Base-by-base conservation (phyloP, 306 rosid species). In the Crotalaria pallida region DNA sequence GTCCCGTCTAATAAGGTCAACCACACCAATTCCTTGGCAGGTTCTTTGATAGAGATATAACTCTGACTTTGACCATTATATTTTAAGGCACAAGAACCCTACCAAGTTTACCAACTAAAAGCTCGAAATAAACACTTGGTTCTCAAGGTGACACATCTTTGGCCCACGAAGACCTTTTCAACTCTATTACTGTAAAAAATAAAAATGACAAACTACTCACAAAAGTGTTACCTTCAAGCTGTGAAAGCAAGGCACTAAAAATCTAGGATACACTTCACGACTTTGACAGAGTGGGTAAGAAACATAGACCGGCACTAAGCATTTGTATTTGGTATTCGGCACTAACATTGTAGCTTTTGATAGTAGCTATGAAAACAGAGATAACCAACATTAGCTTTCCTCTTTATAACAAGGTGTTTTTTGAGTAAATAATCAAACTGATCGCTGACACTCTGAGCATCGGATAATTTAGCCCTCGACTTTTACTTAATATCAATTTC, bases 1-100 rank as follows among this genome's bases (percentile, higher is more conserved):
- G 77, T 55, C 72, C 53, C 36, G 11, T 48, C 41, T 45, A 51
- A 59, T 55, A 47, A 45, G 73, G 84, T 74, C 73, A 61, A 73
- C 75, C 52, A 29, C 44, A 6, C 58, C 71, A 27, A 61, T 1
- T 3, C n/a, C 53, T 24, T 36, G 45, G 15, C 24, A 45, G 64
- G 26, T 56, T 71, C 51, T 72, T 57, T 40, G 78, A 76, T 34
- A 38, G 34, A 40, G 57, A 66, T 66, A 17, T 48, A 52, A 53
- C 36, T 70, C n/a, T 53, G 61, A 58, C 50, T n/a, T 2, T 21
- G 16, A 66, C 15, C 9, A 36, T 64, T 50, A 22, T 10, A 40
- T 22, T 58, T 71, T n/a, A 56, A 22, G 61, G 70, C 61, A 33
- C 67, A 59, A 55, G 66, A 63, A 55, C 47, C 74, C 55, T 59